These are phyloP conservation scores for Stygiomarasmius scandens DNA, from an alignment of 1,284 basidiomycete genomes.

Conservation along the genomic window DNA sequence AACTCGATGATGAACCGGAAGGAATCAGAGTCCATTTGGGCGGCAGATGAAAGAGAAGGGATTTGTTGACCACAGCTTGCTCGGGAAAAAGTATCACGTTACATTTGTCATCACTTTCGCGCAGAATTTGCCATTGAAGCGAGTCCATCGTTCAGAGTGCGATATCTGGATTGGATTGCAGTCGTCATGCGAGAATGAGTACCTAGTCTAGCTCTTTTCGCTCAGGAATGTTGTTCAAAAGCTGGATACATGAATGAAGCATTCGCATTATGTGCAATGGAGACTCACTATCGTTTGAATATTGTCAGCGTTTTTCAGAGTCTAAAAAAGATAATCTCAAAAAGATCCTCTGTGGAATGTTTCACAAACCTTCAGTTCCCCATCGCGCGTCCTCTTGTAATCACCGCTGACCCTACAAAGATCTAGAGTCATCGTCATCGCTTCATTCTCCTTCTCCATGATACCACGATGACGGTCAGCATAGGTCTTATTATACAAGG, in stretches of 20 bases:
- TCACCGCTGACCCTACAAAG: slow-evolving; percentile 55
- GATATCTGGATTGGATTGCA: slow-evolving; percentile 55
- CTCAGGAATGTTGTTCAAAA: slow-evolving; percentile 60
- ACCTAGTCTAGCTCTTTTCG: slow-evolving; percentile 70
- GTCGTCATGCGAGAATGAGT: slow-evolving; percentile 50
- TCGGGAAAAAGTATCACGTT: slow-evolving; percentile 24
- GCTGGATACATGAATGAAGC: slow-evolving; percentile 37
- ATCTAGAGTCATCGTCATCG: slow-evolving; percentile 40
- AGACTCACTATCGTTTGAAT: slow-evolving; percentile 49
- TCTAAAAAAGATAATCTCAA: slow-evolving; percentile 35
- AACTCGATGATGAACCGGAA: slow-evolving; percentile 85
- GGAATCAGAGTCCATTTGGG: slow-evolving; percentile 61
- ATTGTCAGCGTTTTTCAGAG: slow-evolving; percentile 40
- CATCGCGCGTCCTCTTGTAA: slow-evolving; percentile 57
- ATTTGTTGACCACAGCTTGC: slow-evolving; percentile 11
- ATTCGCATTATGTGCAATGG: background rate
- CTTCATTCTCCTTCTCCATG: slow-evolving; percentile 42
- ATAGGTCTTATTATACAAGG: slow-evolving; percentile 58
- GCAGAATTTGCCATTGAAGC: slow-evolving; percentile 49
- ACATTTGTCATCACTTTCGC: slow-evolving; percentile 52
- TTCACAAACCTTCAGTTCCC: slow-evolving; percentile 61
- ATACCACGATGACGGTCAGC: slow-evolving; percentile 50
- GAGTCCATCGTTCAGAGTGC: slow-evolving; percentile 49
- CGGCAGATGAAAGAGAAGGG: slow-evolving; percentile 32
- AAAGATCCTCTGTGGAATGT: background rate